Percentiles rank a stretch among this genome's conserved stretches.
Evolutionary conservation across 2,329 filamentous ascomycete genomes (phyloP).

Genomic region (Thielaviopsis populi): DNA sequence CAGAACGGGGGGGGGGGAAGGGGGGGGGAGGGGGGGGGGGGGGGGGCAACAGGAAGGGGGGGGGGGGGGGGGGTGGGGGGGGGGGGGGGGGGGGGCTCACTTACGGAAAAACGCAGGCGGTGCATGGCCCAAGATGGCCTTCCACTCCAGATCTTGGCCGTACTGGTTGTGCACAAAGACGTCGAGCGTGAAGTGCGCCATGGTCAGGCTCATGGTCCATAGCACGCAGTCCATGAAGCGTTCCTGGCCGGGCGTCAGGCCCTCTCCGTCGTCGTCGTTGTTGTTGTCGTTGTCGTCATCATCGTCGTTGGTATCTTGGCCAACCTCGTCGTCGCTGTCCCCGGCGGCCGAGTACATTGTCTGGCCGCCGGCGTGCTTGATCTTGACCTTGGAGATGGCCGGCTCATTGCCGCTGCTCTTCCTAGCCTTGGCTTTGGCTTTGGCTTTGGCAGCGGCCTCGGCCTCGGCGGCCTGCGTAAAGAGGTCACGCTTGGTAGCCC

Average conservation of each 20-base stretch:
- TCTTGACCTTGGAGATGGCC: slow-evolving; percentile 10
- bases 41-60: not conserved
- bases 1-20: too few relatives aligned
- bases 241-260: slow-evolving; percentile 33
- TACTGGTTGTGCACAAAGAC: slow-evolving; percentile 69
- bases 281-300: slow-evolving; percentile 24
- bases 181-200: slow-evolving; percentile 64
- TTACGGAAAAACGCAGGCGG: slow-evolving; percentile 26
- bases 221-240: slow-evolving; percentile 40
- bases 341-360: slow-evolving; percentile 19
- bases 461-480: slow-evolving; percentile 34
- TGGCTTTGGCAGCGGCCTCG: slow-evolving; percentile 22
- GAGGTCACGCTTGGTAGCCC: slow-evolving; percentile 51
- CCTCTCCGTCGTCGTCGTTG: slow-evolving; percentile 23
- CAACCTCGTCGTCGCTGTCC: slow-evolving; percentile 24
- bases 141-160: slow-evolving; percentile 49
- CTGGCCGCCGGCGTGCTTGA: slow-evolving; percentile 14
- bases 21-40: not conserved
- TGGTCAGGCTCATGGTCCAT: slow-evolving; percentile 48
- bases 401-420: slow-evolving; percentile 21
- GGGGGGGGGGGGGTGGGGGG: not conserved
- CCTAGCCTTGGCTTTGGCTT: slow-evolving; percentile 22
- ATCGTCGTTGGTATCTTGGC: slow-evolving; percentile 21
- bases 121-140: slow-evolving; percentile 37
- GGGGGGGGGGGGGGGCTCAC: not conserved